Evolutionary conservation across 1,139 yeast species (phyloP).

Genomic region (Zygotorulaspora mrakii): DNA sequence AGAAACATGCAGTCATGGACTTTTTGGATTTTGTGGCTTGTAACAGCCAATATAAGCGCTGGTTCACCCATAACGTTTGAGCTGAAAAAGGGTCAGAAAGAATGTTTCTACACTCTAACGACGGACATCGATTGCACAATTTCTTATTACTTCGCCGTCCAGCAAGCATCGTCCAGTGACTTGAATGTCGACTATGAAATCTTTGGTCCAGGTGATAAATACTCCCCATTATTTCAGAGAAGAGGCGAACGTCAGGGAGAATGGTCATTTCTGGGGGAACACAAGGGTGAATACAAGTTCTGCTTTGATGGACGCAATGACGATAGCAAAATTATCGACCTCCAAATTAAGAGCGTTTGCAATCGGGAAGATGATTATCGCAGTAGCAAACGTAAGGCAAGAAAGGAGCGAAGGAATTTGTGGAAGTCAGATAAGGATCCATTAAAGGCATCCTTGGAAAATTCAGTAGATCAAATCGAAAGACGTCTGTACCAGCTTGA

Average conservation of each 20-base stretch:
- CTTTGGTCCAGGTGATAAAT: slow-evolving; percentile 60
- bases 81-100: slow-evolving; percentile 70
- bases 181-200: slow-evolving; percentile 80
- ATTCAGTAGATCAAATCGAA: slow-evolving; percentile 61
- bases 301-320: slow-evolving; percentile 89
- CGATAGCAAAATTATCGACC: slow-evolving; percentile 84
- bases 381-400: slow-evolving; percentile 59
- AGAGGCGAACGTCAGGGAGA: slow-evolving; percentile 81
- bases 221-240: slow-evolving; percentile 49
- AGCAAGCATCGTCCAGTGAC: slow-evolving; percentile 67
- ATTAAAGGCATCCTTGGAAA: slow-evolving; percentile 56
- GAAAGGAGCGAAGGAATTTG: slow-evolving; percentile 20
- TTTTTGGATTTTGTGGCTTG: background rate
- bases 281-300: slow-evolving; percentile 82
- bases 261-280: slow-evolving; percentile 65
- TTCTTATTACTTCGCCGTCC: slow-evolving; percentile 87
- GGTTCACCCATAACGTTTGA: slow-evolving; percentile 65
- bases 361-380: slow-evolving; percentile 53
- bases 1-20: background rate
- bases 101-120: slow-evolving; percentile 78
- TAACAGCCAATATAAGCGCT: background rate
- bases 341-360: slow-evolving; percentile 55
- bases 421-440: slow-evolving; percentile 17
- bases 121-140: slow-evolving; percentile 59
- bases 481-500: slow-evolving; percentile 60